Conservation (phyloP, 306 rosid genomes). For the Sophora flavescens region DNA sequence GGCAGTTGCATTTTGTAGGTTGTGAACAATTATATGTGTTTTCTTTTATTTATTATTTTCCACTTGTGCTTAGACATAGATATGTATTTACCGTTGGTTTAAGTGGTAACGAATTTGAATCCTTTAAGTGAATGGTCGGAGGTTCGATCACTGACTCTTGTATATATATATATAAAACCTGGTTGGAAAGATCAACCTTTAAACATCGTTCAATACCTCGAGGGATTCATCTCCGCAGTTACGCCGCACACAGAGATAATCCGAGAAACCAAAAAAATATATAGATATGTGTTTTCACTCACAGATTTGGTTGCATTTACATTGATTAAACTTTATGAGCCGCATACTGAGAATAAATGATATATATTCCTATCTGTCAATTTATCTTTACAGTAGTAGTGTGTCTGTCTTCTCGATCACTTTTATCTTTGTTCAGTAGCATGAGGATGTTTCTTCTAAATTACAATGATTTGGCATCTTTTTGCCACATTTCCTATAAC, state of each 20-base stretch:
- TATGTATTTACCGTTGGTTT: too few relatives aligned
- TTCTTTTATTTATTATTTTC: too few relatives aligned
- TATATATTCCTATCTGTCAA: slow-evolving; percentile 30
- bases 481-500: not conserved
- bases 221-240: too few relatives aligned
- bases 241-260: too few relatives aligned
- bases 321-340: not conserved
- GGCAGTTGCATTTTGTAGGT: slow-evolving; percentile 10
- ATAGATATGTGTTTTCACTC: slow-evolving; percentile 2
- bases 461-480: slow-evolving; percentile 38
- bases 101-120: too few relatives aligned
- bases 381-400: slow-evolving; percentile 25
- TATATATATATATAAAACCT: too few relatives aligned
- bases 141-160: too few relatives aligned
- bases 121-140: too few relatives aligned
- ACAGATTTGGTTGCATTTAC: slow-evolving; percentile 9
- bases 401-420: not conserved
- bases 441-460: slow-evolving; percentile 27
- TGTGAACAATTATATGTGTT: slow-evolving; percentile 9
- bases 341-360: slow-evolving; percentile 26
- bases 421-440: not conserved
- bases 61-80: too few relatives aligned
- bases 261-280: too few relatives aligned
- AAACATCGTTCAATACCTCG: too few relatives aligned
- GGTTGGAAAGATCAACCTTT: too few relatives aligned